Evolutionary conservation across 2,329 filamentous ascomycete genomes (phyloP), one percentile per base, ranked within the genome.

Genomic region (Colletotrichum melonis): DNA sequence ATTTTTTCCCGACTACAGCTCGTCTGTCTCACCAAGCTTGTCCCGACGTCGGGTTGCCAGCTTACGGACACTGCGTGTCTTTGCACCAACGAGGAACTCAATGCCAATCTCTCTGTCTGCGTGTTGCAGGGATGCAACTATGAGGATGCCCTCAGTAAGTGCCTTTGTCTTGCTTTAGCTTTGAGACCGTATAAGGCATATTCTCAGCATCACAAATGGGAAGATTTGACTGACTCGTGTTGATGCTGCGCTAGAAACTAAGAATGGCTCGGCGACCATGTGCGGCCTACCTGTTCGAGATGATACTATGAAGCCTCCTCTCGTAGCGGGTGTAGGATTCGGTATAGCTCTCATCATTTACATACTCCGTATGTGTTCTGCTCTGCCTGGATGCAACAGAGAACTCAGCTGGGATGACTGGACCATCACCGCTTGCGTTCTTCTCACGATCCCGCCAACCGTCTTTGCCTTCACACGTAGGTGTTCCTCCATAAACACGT

Each of bases 391-490:
- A 14, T 76, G 77, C 12, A 69, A 76, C 1, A 76, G 77, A 42
- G 68, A 73, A 12, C 81, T 80, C 77, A 78, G 80, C 26, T 26
- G 79, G 12, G 84, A 86, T 59, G 85, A 86, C 74, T 84, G 82
- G 46, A 63, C 69, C 0, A 67, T 72, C 70, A 76, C 84, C 14
- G 81, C 84, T 77, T 74, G 81, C 7, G 74, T 77, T 19, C 77
- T 81, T 12, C 76, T 78, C 63, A 82, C 83, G 74, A 57, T 80
- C 62, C 59, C 22, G 5, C 67, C 56, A 1, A 63, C 52, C 11
- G 52, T 54, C 6, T 59, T 56, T 46, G 56, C 58, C 0, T 55
- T 59, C 7, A 32, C 42, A 14, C 58, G 22, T 76, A 63, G 75
- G 59, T 16, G 54, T 22, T 6, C 19, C 6, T 38, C 14, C 2